These are phyloP conservation scores for Tylopilus vinaceipallidus DNA, from an alignment of 768 basidiomycete species.

Conservation along the genomic window DNA sequence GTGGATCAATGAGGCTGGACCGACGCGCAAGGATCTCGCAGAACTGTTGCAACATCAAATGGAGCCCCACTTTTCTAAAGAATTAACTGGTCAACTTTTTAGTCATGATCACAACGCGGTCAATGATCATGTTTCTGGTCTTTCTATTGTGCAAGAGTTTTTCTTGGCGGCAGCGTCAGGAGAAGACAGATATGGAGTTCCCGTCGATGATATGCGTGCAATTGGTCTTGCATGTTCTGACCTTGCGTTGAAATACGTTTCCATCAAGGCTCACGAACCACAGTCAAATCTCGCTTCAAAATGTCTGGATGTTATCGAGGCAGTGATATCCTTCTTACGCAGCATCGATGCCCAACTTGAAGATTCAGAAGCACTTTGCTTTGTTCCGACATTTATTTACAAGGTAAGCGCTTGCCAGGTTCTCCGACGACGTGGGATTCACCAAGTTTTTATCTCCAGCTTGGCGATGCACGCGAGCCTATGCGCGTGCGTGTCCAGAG, in stretches of 20 bases:
- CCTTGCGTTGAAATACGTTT: slow-evolving; percentile 89
- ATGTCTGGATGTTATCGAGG: slow-evolving; percentile 84
- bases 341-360: slow-evolving; percentile 72
- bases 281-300: slow-evolving; percentile 87
- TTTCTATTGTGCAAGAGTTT: slow-evolving; percentile 73
- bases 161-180: slow-evolving; percentile 57
- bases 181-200: slow-evolving; percentile 49
- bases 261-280: slow-evolving; percentile 85
- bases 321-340: slow-evolving; percentile 73
- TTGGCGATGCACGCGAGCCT: slow-evolving; percentile 88
- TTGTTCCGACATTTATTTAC: slow-evolving; percentile 84
- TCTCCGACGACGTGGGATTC: not conserved
- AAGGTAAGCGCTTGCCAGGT: slow-evolving; percentile 54
- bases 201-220: slow-evolving; percentile 50
- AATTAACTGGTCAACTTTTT: slow-evolving; percentile 76
- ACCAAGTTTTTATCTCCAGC: slow-evolving; percentile 43
- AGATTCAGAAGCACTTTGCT: slow-evolving; percentile 83
- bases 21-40: slow-evolving; percentile 82
- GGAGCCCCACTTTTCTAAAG: slow-evolving; percentile 78
- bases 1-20: slow-evolving; percentile 86
- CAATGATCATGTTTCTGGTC: slow-evolving; percentile 83
- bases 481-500: slow-evolving; percentile 77
- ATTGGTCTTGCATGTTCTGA: slow-evolving; percentile 86
- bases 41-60: slow-evolving; percentile 89
- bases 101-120: slow-evolving; percentile 95